phyloP scores from a whole-genome alignment of 495 filamentous ascomycete genomes.

The Annulohypoxylon bovei region DNA sequence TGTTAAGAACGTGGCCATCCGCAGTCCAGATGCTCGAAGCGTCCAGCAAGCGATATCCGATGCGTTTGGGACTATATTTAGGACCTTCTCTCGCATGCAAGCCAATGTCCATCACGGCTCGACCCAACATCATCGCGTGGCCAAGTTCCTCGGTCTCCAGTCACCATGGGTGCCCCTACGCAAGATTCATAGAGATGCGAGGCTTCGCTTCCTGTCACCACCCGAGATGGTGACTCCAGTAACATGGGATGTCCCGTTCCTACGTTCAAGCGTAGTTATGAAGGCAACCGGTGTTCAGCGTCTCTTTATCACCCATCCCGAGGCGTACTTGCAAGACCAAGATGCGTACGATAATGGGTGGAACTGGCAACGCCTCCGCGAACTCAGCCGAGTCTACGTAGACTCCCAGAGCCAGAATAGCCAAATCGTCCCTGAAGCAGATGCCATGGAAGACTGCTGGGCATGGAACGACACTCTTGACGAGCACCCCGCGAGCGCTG shows the following conservation, averaged over 20 bases:
- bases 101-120: slow-evolving; percentile 45
- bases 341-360: slow-evolving; percentile 59
- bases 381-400: slow-evolving; percentile 64
- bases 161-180: slow-evolving; percentile 73
- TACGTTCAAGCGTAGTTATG: slow-evolving; percentile 71
- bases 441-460: slow-evolving; percentile 67
- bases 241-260: slow-evolving; percentile 73
- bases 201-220: slow-evolving; percentile 69
- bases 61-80: slow-evolving; percentile 65
- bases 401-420: slow-evolving; percentile 52
- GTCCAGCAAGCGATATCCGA: slow-evolving; percentile 66
- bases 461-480: slow-evolving; percentile 64
- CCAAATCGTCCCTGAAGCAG: slow-evolving; percentile 63
- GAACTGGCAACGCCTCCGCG: slow-evolving; percentile 69
- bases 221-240: slow-evolving; percentile 73
- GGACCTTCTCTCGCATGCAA: slow-evolving; percentile 50
- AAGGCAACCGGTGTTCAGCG: slow-evolving; percentile 65
- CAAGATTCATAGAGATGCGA: slow-evolving; percentile 73
- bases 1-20: slow-evolving; percentile 66
- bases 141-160: slow-evolving; percentile 60
- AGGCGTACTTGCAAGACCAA: slow-evolving; percentile 69
- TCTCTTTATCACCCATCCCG: slow-evolving; percentile 72
- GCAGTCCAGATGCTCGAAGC: slow-evolving; percentile 66
- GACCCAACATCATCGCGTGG: slow-evolving; percentile 42
- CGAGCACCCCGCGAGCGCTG: slow-evolving; percentile 46